Percentiles rank a stretch among this genome's conserved stretches.
phyloP scores from a whole-genome alignment of 1,284 basidiomycete genomes.

The Ustilago cynodontis region DNA sequence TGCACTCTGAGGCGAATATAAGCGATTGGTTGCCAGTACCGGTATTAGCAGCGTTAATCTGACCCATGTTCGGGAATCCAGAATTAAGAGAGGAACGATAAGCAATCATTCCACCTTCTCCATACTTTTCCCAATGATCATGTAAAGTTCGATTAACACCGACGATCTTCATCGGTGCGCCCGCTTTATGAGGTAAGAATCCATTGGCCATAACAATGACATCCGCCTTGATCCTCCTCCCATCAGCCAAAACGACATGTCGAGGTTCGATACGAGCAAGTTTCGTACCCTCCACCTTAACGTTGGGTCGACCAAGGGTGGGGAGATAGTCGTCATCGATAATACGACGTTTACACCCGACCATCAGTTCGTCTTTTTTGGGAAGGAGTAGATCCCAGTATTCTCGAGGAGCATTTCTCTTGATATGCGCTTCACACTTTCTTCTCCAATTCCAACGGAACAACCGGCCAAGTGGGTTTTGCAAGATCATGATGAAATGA shows the following conservation, averaged over 20 bases:
- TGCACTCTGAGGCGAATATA: conserved; percentile 64
- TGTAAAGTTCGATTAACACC: conserved; percentile 51
- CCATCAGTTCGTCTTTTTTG: conserved; percentile 54
- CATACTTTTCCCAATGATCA: conserved; percentile 62
- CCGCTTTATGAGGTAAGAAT: conserved; percentile 54
- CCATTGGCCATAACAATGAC: conserved; percentile 69
- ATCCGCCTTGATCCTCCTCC: conserved; percentile 62
- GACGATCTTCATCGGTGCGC: conserved; percentile 60
- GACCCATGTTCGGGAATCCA: conserved; percentile 66
- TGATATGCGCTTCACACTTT: conserved; percentile 55
- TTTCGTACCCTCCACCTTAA: conserved; percentile 55
- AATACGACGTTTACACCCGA: conserved; percentile 65
- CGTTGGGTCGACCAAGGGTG: conserved; percentile 53
- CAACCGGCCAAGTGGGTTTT: conserved; percentile 44
- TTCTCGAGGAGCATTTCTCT: conserved; percentile 61
- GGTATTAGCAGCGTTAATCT: conserved; percentile 62
- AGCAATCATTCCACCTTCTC: conserved; percentile 56
- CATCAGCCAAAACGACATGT: conserved; percentile 60
- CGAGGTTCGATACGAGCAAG: conserved; percentile 59
- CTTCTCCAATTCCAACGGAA: conserved; percentile 54
- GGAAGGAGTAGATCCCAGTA: conserved; percentile 65
- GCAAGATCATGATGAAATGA: conserved; percentile 54
- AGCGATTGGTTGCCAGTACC: conserved; percentile 65
- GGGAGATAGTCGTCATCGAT: conserved; percentile 65
- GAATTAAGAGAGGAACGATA: conserved; percentile 61